These are phyloP conservation scores for Massarina eburnea DNA, from an alignment of 2,329 filamentous ascomycete genomes.

Conservation along the genomic window DNA sequence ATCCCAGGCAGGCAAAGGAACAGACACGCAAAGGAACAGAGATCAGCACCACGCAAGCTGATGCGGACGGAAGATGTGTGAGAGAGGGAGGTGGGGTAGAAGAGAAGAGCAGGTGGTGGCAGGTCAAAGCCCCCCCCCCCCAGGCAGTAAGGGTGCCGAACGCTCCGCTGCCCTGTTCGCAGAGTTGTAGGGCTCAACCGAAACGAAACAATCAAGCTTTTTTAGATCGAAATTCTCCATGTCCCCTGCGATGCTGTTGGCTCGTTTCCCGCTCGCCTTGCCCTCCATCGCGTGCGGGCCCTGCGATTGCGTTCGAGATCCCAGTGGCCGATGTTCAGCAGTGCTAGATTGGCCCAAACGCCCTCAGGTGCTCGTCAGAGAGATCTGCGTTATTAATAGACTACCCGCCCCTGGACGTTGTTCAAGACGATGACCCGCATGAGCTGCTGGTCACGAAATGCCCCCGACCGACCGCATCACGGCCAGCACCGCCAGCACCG, in stretches of 20 bases:
- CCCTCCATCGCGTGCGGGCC: conserved; percentile 8
- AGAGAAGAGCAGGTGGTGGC: conserved; percentile 27
- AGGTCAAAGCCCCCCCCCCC: conserved; percentile 16
- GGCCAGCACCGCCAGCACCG: too few species aligned
- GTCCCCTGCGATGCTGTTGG: conserved; percentile 24
- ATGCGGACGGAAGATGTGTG: conserved; percentile 23
- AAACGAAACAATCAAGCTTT: conserved; percentile 45
- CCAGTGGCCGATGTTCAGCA: not conserved
- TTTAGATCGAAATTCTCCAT: conserved; percentile 20
- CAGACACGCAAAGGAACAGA: conserved; percentile 21
- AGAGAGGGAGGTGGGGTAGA: conserved; percentile 11
- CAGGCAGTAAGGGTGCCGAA: conserved; percentile 5
- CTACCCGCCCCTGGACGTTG: conserved; percentile 8
- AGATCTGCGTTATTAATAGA: conserved; percentile 25
- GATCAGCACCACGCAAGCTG: conserved; percentile 40
- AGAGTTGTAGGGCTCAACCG: too few species aligned
- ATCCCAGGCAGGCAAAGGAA: conserved; percentile 13
- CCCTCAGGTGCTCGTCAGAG: not conserved
- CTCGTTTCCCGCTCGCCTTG: conserved; percentile 27
- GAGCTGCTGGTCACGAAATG: conserved; percentile 5
- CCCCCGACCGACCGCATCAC: not conserved
- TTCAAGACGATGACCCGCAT: conserved; percentile 20
- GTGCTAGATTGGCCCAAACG: too few species aligned
- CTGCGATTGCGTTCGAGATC: conserved; percentile 6
- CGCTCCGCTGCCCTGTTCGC: too few species aligned